A percentile compares a stretch with the other conserved stretches of the same genome.
Evolutionary conservation across 345 rosid species (phyloP).

Genomic region (Murraya paniculata): DNA sequence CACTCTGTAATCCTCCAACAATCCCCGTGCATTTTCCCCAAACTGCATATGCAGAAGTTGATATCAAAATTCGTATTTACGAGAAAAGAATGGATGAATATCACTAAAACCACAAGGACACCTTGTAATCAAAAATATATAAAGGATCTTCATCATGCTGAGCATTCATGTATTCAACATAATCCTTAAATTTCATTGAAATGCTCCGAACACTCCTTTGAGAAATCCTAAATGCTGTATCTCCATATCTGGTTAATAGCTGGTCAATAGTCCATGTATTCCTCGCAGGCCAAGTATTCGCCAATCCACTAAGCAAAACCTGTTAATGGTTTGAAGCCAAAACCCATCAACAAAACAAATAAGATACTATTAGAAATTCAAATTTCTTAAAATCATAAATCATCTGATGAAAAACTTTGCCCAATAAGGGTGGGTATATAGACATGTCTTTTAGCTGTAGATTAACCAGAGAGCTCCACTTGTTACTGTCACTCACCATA

Average conservation of each 20-base stretch:
- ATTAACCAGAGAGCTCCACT: too few species aligned
- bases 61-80: conserved; percentile 5
- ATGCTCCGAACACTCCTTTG: conserved; percentile 66
- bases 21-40: conserved; percentile 74
- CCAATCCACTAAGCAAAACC: conserved; percentile 80
- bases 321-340: conserved; percentile 25
- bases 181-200: conserved; percentile 78
- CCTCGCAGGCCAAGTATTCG: conserved; percentile 90
- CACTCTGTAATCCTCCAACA: conserved; percentile 76
- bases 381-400: not conserved
- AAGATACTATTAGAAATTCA: not conserved
- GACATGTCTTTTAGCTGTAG: too few species aligned
- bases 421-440: too few species aligned
- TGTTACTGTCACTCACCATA: too few species aligned
- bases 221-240: conserved; percentile 72
- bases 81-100: not conserved
- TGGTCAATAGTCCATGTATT: conserved; percentile 77
- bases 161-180: conserved; percentile 62
- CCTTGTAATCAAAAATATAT: conserved; percentile 92
- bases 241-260: conserved; percentile 56
- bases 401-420: too few species aligned
- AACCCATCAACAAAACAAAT: conserved; percentile 12
- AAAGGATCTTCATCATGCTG: conserved; percentile 98
- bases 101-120: conserved; percentile 13
- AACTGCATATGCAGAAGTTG: conserved; percentile 49